Evolutionary conservation across 108 stramenopile genomes (phyloP).

Genomic region (Nitzschia sp.): DNA sequence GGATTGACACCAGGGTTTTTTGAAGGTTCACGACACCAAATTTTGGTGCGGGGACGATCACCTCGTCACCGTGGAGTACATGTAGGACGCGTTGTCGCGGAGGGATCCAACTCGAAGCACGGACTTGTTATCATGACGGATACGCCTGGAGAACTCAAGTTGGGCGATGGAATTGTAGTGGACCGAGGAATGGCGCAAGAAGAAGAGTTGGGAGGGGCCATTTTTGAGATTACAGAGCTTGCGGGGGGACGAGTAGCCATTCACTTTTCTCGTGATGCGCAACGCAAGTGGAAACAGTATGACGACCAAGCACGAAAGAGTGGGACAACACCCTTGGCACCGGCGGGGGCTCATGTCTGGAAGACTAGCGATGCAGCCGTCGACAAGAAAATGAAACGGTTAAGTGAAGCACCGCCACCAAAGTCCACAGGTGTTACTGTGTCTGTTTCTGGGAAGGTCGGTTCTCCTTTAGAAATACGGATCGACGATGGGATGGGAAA

Average conservation of each 20-base stretch:
- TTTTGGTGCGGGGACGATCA: conserved; percentile 64
- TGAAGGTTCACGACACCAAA: conserved; percentile 69
- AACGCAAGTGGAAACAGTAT: conserved; percentile 50
- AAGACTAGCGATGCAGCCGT: conserved; percentile 71
- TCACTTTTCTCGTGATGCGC: conserved; percentile 50
- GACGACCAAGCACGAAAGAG: conserved; percentile 40
- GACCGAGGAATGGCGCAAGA: conserved; percentile 73
- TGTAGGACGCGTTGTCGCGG: conserved; percentile 51
- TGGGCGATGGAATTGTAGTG: conserved; percentile 79
- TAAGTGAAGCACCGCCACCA: conserved; percentile 34
- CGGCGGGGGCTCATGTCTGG: conserved; percentile 72
- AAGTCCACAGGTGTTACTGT: conserved; percentile 22
- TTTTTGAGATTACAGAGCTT: conserved; percentile 28
- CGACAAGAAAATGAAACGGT: conserved; percentile 50
- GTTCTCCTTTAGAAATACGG: conserved; percentile 40
- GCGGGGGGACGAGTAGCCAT: conserved; percentile 30
- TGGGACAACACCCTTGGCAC: conserved; percentile 37
- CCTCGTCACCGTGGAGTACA: conserved; percentile 76
- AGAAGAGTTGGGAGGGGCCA: conserved; percentile 66
- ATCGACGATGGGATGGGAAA: conserved; percentile 39
- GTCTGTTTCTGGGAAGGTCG: conserved; percentile 41
- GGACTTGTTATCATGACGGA: conserved; percentile 43
- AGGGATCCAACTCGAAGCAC: conserved; percentile 31
- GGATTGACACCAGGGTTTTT: conserved; percentile 79
- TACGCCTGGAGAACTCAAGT: conserved; percentile 38